Percentiles rank a stretch among this genome's conserved stretches.
phyloP scores from a whole-genome alignment of 257 asterid genomes.

The Fraxinus americana region DNA sequence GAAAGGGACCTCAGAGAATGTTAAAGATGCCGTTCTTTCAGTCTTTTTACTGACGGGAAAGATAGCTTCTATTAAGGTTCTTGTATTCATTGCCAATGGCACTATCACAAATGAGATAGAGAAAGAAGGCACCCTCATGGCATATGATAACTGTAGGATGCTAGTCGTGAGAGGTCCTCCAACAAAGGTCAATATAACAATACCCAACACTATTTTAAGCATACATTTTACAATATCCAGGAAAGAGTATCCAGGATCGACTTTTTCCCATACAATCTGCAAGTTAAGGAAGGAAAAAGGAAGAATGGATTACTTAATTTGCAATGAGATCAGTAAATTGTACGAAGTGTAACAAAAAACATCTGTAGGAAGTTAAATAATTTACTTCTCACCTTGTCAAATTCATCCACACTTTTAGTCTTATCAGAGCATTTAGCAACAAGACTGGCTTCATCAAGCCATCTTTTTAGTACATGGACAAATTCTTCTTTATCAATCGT shows the following conservation, averaged over 20 bases:
- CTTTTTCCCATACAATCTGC: conserved; percentile 45
- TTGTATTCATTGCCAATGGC: conserved; percentile 22
- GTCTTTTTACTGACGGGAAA: conserved; percentile 19
- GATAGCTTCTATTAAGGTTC: conserved; percentile 13
- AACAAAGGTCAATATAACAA: too few species aligned
- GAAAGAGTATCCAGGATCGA: background rate
- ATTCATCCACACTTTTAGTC: conserved; percentile 32
- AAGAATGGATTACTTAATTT: background rate
- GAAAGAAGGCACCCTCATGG: conserved; percentile 23
- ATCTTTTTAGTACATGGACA: conserved; percentile 31
- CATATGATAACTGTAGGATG: conserved; percentile 9
- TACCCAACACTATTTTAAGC: too few species aligned
- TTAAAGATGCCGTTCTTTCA: conserved; percentile 25
- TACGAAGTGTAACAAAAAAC: background rate
- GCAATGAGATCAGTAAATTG: too few species aligned
- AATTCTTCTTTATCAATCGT: conserved; percentile 48
- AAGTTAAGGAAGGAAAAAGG: background rate
- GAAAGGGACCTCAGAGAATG: conserved; percentile 23
- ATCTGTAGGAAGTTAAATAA: background rate
- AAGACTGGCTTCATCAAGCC: conserved; percentile 40
- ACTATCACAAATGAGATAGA: conserved; percentile 6
- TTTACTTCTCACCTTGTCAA: conserved; percentile 36
- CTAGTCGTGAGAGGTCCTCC: background rate
- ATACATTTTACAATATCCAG: too few species aligned
- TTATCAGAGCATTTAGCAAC: conserved; percentile 33